Evolutionary conservation across 345 rosid genomes (phyloP), one percentile per base, ranked within the genome.

Genomic region (Rhizophora apiculata): DNA sequence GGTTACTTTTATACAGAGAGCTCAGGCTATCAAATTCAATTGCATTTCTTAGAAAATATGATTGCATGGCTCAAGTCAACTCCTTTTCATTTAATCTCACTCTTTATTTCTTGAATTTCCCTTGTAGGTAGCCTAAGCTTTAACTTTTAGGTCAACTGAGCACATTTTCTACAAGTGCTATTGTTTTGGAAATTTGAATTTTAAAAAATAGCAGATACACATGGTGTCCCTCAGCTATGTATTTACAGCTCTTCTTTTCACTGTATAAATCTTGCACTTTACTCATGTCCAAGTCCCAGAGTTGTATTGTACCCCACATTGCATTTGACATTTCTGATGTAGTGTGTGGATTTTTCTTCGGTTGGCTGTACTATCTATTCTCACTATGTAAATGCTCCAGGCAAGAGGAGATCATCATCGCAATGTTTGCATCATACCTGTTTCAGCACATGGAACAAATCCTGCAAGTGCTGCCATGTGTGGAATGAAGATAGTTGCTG

Each of bases 381-480:
- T 34, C 13, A 43, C 34, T 8, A 15, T 16, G 68, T 68, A 65
- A 74, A 76, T 68, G 68, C 48, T 79, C 65, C 75, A 96, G 99
- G 83, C 96, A 58, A 92, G 98, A 80, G 99, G 97, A 72, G 98
- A 96, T 78, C 89, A 92, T 66, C 98, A 92, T 77, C 87, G 99
- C 62, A 78, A 96, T 70, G 99, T 96, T 61, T 92, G 99, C 82
- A 96, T 96, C 69, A 96, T 96, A 46, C 98, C 99, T 49, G 97
- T 92, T 72, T 96, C 99, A 73, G 99, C 99, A 65, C 99, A 96
- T 61, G 98, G 98, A 60, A 96, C 98, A 75, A 96, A 96, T 79
- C 99, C 99, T 79, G 99, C 99, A 16, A 96, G 91, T 81, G 99
- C 99, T 81, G 97, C 99, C 30, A 92, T 92, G 98, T 90, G 97